Conservation (phyloP, 176 grass and related monocot genomes). For the Sorghum bicolor region Sorghum_bicolor_NCBIv3 NC_012876.2:55218501-55219000, state of each 20-base stretch:
- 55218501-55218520: not conserved
- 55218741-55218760: not conserved
- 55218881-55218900: not conserved
- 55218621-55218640: not conserved
- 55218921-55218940: not conserved
- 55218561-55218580: not conserved
- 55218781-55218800: not conserved
- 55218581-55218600: not conserved
- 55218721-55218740: not conserved
- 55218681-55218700: not conserved
- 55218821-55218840: not conserved
- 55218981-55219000: not conserved
- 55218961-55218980: not conserved
- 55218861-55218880: not conserved
- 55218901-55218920: not conserved
- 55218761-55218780: not conserved
- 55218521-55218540: not conserved
- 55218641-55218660: not conserved
- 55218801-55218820: not conserved
- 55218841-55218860: conserved; percentile 7
- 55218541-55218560: not conserved
- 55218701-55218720: too few relatives aligned
- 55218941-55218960: not conserved
- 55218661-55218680: not conserved
- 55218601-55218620: not conserved